Conservation (phyloP, 2,329 filamentous ascomycete species). For the Xylariaceae sp. region DNA sequence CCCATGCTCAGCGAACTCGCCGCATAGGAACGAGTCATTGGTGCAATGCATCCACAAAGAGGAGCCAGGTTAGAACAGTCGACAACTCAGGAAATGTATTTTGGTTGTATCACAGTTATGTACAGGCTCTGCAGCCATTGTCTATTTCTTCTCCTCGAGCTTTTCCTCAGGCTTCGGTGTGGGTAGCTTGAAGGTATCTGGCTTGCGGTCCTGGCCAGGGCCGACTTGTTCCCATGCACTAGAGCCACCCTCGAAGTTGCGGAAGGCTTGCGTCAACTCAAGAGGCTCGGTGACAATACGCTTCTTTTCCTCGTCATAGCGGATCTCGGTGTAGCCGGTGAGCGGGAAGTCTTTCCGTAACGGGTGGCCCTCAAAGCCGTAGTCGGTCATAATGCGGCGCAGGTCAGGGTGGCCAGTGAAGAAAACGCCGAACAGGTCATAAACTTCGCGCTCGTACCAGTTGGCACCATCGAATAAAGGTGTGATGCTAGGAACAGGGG, state of each 20-base stretch:
- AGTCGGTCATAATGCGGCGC: slow-evolving; percentile 98
- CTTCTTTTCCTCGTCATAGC: slow-evolving; percentile 99
- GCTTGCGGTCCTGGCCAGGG: slow-evolving; percentile 76
- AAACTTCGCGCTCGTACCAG: slow-evolving; percentile 98
- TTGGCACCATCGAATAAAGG: slow-evolving; percentile 92
- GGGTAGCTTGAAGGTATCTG: slow-evolving; percentile 90
- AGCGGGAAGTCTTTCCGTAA: slow-evolving; percentile 97
- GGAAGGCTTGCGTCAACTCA: slow-evolving; percentile 96
- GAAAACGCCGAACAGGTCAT: slow-evolving; percentile 97
- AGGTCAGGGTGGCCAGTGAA: slow-evolving; percentile 95
- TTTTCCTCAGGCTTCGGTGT: slow-evolving; percentile 94
- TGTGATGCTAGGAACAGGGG: slow-evolving; percentile 88
- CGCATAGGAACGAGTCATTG: background rate
- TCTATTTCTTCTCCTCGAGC: slow-evolving; percentile 92
- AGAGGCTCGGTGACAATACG: slow-evolving; percentile 97
- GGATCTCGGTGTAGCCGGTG: slow-evolving; percentile 96
- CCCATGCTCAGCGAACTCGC: background rate
- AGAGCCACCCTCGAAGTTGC: slow-evolving; percentile 93
- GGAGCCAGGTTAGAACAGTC: background rate
- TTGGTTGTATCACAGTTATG: slow-evolving; percentile 42
- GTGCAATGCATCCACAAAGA: background rate
- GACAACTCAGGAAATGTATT: slow-evolving; percentile 23
- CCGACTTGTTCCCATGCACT: slow-evolving; percentile 73
- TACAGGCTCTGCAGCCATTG: slow-evolving; percentile 37
- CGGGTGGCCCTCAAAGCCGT: slow-evolving; percentile 97